These are phyloP conservation scores for Pseudomonodictys pantanalensis DNA, from an alignment of 495 filamentous ascomycete genomes.

Conservation along the genomic window DNA sequence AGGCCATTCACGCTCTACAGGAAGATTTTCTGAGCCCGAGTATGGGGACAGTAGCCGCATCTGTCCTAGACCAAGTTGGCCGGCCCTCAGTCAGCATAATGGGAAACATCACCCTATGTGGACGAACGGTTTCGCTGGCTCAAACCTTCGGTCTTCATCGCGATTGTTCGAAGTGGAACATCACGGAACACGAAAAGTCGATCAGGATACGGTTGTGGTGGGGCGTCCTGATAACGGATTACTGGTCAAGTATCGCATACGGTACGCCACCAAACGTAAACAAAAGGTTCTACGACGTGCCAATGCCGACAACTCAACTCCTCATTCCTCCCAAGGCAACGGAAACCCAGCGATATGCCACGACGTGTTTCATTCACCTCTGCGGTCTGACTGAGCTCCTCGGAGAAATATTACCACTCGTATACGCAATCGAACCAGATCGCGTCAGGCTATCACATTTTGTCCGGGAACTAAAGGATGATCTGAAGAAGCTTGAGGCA, in stretches of 20 bases:
- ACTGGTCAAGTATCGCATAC: slow-evolving; percentile 25
- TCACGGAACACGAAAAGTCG: slow-evolving; percentile 19
- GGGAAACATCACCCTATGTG: slow-evolving; percentile 18
- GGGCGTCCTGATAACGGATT: slow-evolving; percentile 30
- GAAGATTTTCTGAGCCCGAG: slow-evolving; percentile 25
- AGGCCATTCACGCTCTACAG: slow-evolving; percentile 12
- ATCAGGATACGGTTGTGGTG: slow-evolving; percentile 22
- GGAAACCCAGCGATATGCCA: slow-evolving; percentile 41
- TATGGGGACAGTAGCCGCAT: slow-evolving; percentile 15
- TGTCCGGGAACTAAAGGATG: slow-evolving; percentile 40
- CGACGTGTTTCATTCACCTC: slow-evolving; percentile 51
- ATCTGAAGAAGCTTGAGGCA: slow-evolving; percentile 50
- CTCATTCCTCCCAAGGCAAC: slow-evolving; percentile 25
- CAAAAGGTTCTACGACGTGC: slow-evolving; percentile 52
- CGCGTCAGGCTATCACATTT: slow-evolving; percentile 44
- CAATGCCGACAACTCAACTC: slow-evolving; percentile 49
- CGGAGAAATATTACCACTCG: slow-evolving; percentile 50
- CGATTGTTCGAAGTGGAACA: slow-evolving; percentile 24
- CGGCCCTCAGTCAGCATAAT: slow-evolving; percentile 23
- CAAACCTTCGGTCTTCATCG: slow-evolving; percentile 29
- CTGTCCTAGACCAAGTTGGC: slow-evolving; percentile 20
- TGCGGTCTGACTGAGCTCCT: slow-evolving; percentile 54
- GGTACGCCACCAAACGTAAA: slow-evolving; percentile 17
- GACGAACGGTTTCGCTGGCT: slow-evolving; percentile 21
- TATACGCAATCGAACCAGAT: slow-evolving; percentile 49